These are phyloP conservation scores for Santalum album DNA, from an alignment of 164 flowering plant genomes.

Conservation along the genomic window DNA sequence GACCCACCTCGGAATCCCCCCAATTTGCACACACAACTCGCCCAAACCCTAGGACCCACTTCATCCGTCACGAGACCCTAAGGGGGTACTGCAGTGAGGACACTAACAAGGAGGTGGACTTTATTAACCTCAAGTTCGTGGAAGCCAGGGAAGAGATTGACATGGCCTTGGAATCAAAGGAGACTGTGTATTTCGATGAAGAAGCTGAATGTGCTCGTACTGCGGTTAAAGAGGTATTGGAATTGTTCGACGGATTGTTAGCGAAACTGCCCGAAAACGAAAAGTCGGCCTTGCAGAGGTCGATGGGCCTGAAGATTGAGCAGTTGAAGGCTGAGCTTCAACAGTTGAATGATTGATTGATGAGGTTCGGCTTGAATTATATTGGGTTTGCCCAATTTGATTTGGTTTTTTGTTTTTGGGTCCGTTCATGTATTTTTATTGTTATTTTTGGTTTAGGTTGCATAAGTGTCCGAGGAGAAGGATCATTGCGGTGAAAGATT, in stretches of 20 bases:
- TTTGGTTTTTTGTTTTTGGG: no score
- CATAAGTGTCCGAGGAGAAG: no score
- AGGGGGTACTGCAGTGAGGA: slow-evolving; percentile 35
- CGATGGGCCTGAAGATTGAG: slow-evolving; percentile 95
- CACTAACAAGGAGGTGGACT: slow-evolving; percentile 53
- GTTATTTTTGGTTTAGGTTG: no score
- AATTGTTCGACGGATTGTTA: slow-evolving; percentile 48
- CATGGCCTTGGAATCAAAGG: slow-evolving; percentile 83
- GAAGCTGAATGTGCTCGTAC: slow-evolving; percentile 74
- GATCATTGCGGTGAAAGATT: no score
- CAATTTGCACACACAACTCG: slow-evolving; percentile 8
- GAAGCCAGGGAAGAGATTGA: slow-evolving; percentile 98
- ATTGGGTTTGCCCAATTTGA: background rate
- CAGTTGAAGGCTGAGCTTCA: slow-evolving; percentile 87
- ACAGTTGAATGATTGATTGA: slow-evolving; percentile 49
- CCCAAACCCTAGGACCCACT: slow-evolving; percentile 8
- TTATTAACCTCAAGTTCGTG: slow-evolving; percentile 81
- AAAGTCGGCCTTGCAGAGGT: slow-evolving; percentile 51
- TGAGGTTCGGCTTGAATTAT: no score
- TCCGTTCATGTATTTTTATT: no score
- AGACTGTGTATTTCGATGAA: slow-evolving; percentile 86
- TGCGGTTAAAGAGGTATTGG: slow-evolving; percentile 66
- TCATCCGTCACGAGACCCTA: slow-evolving; percentile 2
- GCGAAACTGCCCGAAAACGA: slow-evolving; percentile 47
- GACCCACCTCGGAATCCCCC: slow-evolving; percentile 12